Percentiles rank a stretch among this genome's conserved stretches.
phyloP scores from a whole-genome alignment of 805 yeast genomes.

The Jamesozyma jinghongensis region DNA sequence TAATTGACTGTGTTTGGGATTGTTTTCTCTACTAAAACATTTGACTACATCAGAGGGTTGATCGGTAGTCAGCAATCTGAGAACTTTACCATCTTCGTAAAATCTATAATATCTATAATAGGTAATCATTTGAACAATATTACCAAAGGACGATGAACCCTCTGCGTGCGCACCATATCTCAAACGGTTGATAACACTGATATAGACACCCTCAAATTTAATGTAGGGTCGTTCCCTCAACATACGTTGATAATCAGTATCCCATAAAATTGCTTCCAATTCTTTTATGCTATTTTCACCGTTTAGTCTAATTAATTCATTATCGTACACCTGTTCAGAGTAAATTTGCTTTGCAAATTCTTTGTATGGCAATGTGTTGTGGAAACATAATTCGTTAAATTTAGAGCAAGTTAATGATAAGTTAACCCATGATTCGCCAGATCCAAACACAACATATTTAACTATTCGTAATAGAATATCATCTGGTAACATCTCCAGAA shows the following conservation, averaged over 20 bases:
- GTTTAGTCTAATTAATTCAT: slow-evolving; percentile 33
- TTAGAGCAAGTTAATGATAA: slow-evolving; percentile 51
- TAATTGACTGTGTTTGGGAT: slow-evolving; percentile 31
- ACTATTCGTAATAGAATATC: slow-evolving; percentile 50
- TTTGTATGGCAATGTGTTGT: slow-evolving; percentile 42
- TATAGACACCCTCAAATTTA: slow-evolving; percentile 75
- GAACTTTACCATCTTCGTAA: slow-evolving; percentile 65
- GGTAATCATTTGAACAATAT: slow-evolving; percentile 76
- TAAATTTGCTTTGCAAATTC: slow-evolving; percentile 42
- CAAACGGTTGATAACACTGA: slow-evolving; percentile 74
- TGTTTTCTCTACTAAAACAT: slow-evolving; percentile 32
- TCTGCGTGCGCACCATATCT: slow-evolving; percentile 73
- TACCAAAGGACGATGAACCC: slow-evolving; percentile 55
- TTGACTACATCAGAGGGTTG: slow-evolving; percentile 68
- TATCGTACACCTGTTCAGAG: slow-evolving; percentile 45
- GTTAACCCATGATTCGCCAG: slow-evolving; percentile 58
- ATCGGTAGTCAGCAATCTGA: slow-evolving; percentile 57
- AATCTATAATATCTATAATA: slow-evolving; percentile 82
- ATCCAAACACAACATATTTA: slow-evolving; percentile 36
- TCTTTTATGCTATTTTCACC: slow-evolving; percentile 30
- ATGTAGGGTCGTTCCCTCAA: slow-evolving; percentile 57
- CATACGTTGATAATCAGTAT: slow-evolving; percentile 32
- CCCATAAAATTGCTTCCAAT: slow-evolving; percentile 35
- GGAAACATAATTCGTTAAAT: slow-evolving; percentile 50
- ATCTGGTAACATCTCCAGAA: slow-evolving; percentile 41